Conservation (phyloP, 176 grass and related monocot genomes). For the Musa schizocarpa region DNA sequence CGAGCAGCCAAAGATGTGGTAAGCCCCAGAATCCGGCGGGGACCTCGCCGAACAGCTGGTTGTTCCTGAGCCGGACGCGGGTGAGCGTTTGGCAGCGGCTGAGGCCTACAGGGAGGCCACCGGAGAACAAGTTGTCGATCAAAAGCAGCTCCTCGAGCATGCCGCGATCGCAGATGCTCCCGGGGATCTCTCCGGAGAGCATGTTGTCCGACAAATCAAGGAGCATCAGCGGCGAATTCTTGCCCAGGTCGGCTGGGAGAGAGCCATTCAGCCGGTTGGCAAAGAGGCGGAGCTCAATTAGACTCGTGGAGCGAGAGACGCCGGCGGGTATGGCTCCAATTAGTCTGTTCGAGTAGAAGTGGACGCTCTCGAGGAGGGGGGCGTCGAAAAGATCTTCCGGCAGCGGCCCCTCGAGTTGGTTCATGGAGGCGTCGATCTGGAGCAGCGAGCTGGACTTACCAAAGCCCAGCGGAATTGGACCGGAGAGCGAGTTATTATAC, state of each 20-base stretch:
- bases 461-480: slow-evolving; percentile 43
- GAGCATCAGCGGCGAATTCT: slow-evolving; percentile 37
- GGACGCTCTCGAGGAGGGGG: slow-evolving; percentile 45
- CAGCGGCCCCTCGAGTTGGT: slow-evolving; percentile 47
- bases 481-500: slow-evolving; percentile 82
- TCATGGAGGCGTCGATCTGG: slow-evolving; percentile 53
- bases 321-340: slow-evolving; percentile 32
- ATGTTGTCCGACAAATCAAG: slow-evolving; percentile 60
- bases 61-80: slow-evolving; percentile 59
- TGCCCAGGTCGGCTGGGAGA: slow-evolving; percentile 52
- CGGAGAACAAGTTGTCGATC: slow-evolving; percentile 52
- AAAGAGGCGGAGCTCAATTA: slow-evolving; percentile 60
- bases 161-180: slow-evolving; percentile 61
- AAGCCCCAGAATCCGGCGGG: slow-evolving; percentile 68
- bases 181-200: slow-evolving; percentile 64
- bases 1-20: slow-evolving; percentile 62
- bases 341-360: slow-evolving; percentile 57
- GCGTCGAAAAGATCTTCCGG: slow-evolving; percentile 65
- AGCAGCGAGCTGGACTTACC: slow-evolving; percentile 28
- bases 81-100: slow-evolving; percentile 49
- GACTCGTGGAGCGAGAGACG: slow-evolving; percentile 23
- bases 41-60: slow-evolving; percentile 55
- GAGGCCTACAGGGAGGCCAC: slow-evolving; percentile 40
- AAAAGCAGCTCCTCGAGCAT: slow-evolving; percentile 65
- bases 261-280: slow-evolving; percentile 61